These are phyloP conservation scores for Lumnitzera racemosa DNA, from an alignment of 345 rosid species.

Conservation along the genomic window DNA sequence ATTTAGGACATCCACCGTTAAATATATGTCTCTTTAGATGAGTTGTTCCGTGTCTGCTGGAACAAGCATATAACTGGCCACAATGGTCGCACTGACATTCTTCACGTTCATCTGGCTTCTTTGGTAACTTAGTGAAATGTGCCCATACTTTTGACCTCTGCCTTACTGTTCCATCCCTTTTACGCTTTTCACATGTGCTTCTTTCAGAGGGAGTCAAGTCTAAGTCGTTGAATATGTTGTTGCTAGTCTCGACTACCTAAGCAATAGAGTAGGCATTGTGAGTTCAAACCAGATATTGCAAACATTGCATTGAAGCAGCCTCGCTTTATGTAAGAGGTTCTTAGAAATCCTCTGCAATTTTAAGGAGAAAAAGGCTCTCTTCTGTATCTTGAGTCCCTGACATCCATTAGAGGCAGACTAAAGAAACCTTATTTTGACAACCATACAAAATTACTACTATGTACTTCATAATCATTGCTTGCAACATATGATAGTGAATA, in stretches of 20 bases:
- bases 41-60: conserved; percentile 7
- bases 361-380: too few relatives aligned
- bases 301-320: too few relatives aligned
- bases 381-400: too few relatives aligned
- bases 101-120: conserved; percentile 8
- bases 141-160: conserved; percentile 5
- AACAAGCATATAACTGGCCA: conserved; percentile 11
- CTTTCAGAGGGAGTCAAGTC: conserved; percentile 2
- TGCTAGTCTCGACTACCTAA: not conserved
- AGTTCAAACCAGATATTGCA: too few relatives aligned
- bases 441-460: too few relatives aligned
- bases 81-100: conserved; percentile 8
- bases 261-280: not conserved
- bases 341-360: too few relatives aligned
- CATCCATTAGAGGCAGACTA: too few relatives aligned
- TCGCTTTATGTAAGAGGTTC: too few relatives aligned
- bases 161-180: conserved; percentile 5
- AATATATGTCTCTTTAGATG: conserved; percentile 4
- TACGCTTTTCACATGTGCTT: conserved; percentile 4
- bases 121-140: conserved; percentile 6
- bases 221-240: not conserved
- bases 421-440: too few relatives aligned
- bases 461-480: too few relatives aligned
- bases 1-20: conserved; percentile 4
- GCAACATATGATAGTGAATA: too few relatives aligned